phyloP scores from a whole-genome alignment of 345 rosid species.

The Ceriops zippeliana region DNA sequence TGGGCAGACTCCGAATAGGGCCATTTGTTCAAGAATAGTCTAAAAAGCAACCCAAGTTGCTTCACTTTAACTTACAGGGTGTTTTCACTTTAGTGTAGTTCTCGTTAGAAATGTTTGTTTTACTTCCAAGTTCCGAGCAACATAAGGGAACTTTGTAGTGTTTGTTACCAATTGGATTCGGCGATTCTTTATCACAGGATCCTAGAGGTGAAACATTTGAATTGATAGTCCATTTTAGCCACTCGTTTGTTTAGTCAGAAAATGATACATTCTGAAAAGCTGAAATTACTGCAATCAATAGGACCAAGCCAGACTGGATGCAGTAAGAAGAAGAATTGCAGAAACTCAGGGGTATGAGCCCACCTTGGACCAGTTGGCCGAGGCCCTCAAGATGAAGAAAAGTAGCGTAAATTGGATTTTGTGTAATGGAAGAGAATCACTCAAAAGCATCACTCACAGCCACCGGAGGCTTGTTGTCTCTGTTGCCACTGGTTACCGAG shows the following conservation, averaged over 20 bases:
- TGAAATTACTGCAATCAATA: conserved; percentile 20
- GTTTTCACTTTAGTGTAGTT: too few species aligned
- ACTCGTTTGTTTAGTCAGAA: background rate
- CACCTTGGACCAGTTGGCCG: conserved; percentile 27
- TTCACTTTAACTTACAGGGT: too few species aligned
- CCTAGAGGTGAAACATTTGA: background rate
- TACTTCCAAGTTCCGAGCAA: too few species aligned
- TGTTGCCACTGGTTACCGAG: conserved; percentile 47
- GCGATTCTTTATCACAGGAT: background rate
- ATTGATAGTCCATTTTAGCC: too few species aligned
- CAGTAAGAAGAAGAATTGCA: conserved; percentile 28
- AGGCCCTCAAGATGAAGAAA: conserved; percentile 24
- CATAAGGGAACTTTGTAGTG: too few species aligned
- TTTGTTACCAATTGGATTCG: background rate
- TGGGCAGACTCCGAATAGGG: too few species aligned
- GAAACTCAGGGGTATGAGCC: conserved; percentile 28
- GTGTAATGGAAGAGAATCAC: conserved; percentile 44
- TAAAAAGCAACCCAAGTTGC: too few species aligned
- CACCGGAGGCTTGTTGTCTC: conserved; percentile 48
- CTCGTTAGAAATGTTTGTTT: too few species aligned
- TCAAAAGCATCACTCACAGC: conserved; percentile 39
- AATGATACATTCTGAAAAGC: background rate
- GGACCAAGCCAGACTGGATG: conserved; percentile 53
- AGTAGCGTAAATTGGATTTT: conserved; percentile 35
- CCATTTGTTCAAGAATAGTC: too few species aligned